Conservation (phyloP, 2,329 filamentous ascomycete species). For the Curvularia eragrostidis region DNA sequence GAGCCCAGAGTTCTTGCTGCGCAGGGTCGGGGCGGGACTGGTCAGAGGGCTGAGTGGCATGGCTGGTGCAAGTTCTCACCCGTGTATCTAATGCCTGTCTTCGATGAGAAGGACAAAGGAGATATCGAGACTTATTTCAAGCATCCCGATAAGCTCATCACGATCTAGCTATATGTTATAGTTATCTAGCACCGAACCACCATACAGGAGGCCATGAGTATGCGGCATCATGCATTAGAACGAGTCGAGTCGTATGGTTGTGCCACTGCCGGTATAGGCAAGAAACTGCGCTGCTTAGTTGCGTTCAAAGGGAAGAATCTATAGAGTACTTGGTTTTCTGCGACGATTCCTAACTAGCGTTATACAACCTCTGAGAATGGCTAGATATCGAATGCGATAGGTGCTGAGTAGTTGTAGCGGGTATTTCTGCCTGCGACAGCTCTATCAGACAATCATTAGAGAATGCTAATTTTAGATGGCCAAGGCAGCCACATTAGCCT, state of each 20-base stretch:
- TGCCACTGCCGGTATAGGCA: no score
- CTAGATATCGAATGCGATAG: slow-evolving; percentile 6
- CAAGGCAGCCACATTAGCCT: slow-evolving; percentile 1
- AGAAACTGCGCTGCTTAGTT: neutral
- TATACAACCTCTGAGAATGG: slow-evolving; percentile 9
- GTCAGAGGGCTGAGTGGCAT: slow-evolving; percentile 1
- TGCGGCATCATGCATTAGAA: no score
- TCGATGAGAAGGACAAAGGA: neutral
- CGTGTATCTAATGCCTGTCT: neutral
- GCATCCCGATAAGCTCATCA: neutral
- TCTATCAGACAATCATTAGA: neutral
- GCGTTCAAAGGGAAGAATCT: slow-evolving; percentile 5
- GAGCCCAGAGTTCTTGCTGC: slow-evolving; percentile 2
- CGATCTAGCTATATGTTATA: neutral
- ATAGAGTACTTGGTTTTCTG: slow-evolving; percentile 7
- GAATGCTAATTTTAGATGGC: slow-evolving; percentile 8
- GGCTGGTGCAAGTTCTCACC: slow-evolving; percentile 9
- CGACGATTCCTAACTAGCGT: slow-evolving; percentile 1
- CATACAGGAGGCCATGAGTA: neutral
- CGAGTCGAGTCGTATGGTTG: no score
- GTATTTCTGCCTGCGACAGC: slow-evolving; percentile 5
- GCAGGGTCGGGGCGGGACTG: neutral
- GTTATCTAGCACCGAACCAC: neutral
- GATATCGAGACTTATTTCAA: neutral
- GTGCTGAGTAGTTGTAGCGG: slow-evolving; percentile 2